A percentile compares a stretch with the other conserved stretches of the same genome.
phyloP scores from a whole-genome alignment of 345 rosid genomes.

The Eucalyptus lansdowneana region DNA sequence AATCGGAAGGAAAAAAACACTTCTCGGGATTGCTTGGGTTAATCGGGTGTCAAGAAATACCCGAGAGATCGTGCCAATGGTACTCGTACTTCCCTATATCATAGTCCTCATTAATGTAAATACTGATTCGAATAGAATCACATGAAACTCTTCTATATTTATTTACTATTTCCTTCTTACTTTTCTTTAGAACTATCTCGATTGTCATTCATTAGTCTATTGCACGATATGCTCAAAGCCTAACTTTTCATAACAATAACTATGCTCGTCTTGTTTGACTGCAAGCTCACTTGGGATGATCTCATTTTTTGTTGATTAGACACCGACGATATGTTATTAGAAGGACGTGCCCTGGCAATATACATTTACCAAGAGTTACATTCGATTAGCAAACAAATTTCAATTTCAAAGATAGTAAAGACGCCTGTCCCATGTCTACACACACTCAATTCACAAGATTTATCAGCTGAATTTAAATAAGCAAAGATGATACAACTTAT shows the following conservation, averaged over 20 bases:
- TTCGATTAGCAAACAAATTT: background rate
- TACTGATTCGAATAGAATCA: background rate
- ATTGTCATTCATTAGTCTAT: background rate
- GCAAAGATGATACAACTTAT: background rate
- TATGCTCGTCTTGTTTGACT: background rate
- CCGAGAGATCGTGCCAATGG: rapidly evolving
- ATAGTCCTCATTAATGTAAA: background rate
- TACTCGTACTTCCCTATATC: background rate
- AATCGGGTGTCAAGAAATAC: background rate
- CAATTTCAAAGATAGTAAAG: background rate
- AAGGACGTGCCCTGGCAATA: background rate
- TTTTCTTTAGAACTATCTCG: background rate
- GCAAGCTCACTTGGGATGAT: background rate
- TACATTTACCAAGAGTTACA: background rate
- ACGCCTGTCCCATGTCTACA: background rate
- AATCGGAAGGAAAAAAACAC: background rate
- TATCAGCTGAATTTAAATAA: background rate
- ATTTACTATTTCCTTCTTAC: background rate
- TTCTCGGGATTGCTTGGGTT: background rate
- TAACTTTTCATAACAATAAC: background rate
- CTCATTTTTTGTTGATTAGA: background rate
- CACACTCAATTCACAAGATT: background rate
- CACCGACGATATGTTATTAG: background rate
- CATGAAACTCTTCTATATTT: background rate
- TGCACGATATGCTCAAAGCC: background rate